phyloP scores from a whole-genome alignment of 2,329 filamentous ascomycete genomes.

The Fusarium verticillioides region DNA sequence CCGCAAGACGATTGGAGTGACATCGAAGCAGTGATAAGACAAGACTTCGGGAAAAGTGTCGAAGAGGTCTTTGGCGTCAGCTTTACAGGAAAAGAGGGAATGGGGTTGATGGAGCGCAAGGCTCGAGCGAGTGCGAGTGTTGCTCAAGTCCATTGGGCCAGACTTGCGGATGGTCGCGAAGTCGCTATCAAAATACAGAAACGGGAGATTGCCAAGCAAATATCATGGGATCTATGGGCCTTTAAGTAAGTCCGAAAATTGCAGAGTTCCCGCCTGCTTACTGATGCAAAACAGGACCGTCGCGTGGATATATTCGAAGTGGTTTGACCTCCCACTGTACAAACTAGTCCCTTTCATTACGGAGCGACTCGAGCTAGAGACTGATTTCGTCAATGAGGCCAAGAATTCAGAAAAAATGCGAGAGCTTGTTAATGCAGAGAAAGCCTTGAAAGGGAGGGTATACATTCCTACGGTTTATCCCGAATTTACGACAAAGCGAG shows the following conservation, averaged over 20 bases:
- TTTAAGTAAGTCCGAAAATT: slow-evolving; percentile 73
- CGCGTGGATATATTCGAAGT: slow-evolving; percentile 82
- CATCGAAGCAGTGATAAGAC: slow-evolving; percentile 83
- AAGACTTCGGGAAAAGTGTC: slow-evolving; percentile 87
- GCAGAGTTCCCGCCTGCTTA: not conserved
- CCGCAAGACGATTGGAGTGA: slow-evolving; percentile 91
- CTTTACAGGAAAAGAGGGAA: slow-evolving; percentile 76
- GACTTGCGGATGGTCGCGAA: slow-evolving; percentile 85
- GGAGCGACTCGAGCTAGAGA: slow-evolving; percentile 91
- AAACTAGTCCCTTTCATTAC: slow-evolving; percentile 91
- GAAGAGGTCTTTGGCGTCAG: slow-evolving; percentile 95
- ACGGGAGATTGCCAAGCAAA: slow-evolving; percentile 88
- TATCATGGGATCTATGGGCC: slow-evolving; percentile 94
- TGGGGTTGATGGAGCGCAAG: slow-evolving; percentile 70
- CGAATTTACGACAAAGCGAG: slow-evolving; percentile 82
- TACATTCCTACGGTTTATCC: slow-evolving; percentile 89
- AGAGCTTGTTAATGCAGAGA: slow-evolving; percentile 77
- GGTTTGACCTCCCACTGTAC: slow-evolving; percentile 94
- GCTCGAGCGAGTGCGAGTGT: slow-evolving; percentile 86
- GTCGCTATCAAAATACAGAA: slow-evolving; percentile 98
- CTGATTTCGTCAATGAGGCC: slow-evolving; percentile 93
- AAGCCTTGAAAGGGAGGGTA: slow-evolving; percentile 79
- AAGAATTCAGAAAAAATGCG: slow-evolving; percentile 89
- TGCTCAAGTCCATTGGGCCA: slow-evolving; percentile 96
- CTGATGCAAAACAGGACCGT: slow-evolving; percentile 68